phyloP scores from a whole-genome alignment of 805 yeast species.

The Hanseniaspora pseudoguilliermondii region DNA sequence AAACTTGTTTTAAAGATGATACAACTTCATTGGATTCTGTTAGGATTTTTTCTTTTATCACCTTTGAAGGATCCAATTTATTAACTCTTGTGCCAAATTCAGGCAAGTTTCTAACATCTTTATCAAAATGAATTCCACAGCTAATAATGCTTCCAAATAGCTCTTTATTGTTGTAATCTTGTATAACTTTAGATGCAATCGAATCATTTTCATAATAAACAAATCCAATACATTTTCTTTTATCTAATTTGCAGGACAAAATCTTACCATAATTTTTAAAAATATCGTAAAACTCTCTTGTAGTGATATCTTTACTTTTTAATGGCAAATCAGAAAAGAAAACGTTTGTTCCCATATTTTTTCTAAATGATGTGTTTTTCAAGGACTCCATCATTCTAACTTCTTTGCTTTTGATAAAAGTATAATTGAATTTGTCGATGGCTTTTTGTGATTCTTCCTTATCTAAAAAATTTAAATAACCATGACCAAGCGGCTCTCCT shows the following conservation, averaged over 20 bases:
- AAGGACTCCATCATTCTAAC: slow-evolving; percentile 46
- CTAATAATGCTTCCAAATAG: slow-evolving; percentile 26
- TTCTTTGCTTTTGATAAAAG: slow-evolving; percentile 31
- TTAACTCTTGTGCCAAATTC: slow-evolving; percentile 24
- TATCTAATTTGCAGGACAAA: slow-evolving; percentile 32
- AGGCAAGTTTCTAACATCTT: slow-evolving; percentile 25
- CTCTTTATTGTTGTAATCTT: slow-evolving; percentile 21
- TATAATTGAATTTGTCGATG: slow-evolving; percentile 44
- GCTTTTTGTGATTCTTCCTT: slow-evolving; percentile 44
- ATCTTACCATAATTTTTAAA: slow-evolving; percentile 38
- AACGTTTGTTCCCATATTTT: slow-evolving; percentile 39
- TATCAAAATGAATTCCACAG: slow-evolving; percentile 34
- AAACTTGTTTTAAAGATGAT: not conserved
- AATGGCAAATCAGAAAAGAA: slow-evolving; percentile 36
- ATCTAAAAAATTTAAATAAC: slow-evolving; percentile 50
- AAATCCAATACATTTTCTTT: slow-evolving; percentile 31
- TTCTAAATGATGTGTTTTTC: slow-evolving; percentile 31
- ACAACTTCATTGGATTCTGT: slow-evolving; percentile 15
- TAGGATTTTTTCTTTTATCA: slow-evolving; percentile 16
- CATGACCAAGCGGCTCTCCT: slow-evolving; percentile 56
- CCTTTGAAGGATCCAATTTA: slow-evolving; percentile 17
- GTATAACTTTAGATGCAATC: slow-evolving; percentile 29
- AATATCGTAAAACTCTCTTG: slow-evolving; percentile 36
- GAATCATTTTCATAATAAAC: slow-evolving; percentile 27
- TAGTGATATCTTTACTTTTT: slow-evolving; percentile 26